Evolutionary conservation across 768 basidiomycete species (phyloP), one percentile per base, ranked within the genome.

Genomic region (Mrakia blollopis): DNA sequence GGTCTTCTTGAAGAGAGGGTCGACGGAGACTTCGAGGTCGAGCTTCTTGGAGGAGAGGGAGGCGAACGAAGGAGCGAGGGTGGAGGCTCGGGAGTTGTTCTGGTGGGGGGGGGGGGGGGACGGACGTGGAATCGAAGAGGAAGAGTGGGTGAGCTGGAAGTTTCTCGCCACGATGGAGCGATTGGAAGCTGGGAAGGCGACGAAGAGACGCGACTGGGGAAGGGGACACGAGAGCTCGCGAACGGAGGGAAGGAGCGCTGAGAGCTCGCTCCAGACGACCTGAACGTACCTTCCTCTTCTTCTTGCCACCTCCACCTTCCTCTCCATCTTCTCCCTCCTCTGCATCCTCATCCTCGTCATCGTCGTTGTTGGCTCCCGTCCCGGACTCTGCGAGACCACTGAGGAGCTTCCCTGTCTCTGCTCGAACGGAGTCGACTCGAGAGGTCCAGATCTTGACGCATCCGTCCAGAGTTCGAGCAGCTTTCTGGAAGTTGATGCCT

Each of bases 371-470:
- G 52, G 89, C 89, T 54, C 90, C 91, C 52, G 89, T 89, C 60
- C 87, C 88, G 76, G 88, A 89, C 54, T 87, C 88, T 1, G 89
- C 87, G 35, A 99, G 88, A 81, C 98, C 98, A 80, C 90, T 93
- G 75, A 98, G 87, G 18, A 99, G 87, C 83, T 97, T 98, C 37
- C 94, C 94, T 0, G 95, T 98, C 83, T 98, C 97, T 0, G 93
- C 96, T 32, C 93, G 93, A 50, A 98, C 94, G 78, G 91, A 92
- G 83, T 99, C 97, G 57, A 99, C 96, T 65, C 97, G 91, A 80
- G 91, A 93, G 10, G 95, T 98, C 94, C 95, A 99, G 79, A 99
- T 98, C 85, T 98, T 99, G 83, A 99, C 94, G 83, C 97, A 99
- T 3, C 96, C 97, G 78, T 99, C 97, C 30, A 99, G 88, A 0